phyloP scores from a whole-genome alignment of 768 basidiomycete species.

The Suillus luteus region DNA sequence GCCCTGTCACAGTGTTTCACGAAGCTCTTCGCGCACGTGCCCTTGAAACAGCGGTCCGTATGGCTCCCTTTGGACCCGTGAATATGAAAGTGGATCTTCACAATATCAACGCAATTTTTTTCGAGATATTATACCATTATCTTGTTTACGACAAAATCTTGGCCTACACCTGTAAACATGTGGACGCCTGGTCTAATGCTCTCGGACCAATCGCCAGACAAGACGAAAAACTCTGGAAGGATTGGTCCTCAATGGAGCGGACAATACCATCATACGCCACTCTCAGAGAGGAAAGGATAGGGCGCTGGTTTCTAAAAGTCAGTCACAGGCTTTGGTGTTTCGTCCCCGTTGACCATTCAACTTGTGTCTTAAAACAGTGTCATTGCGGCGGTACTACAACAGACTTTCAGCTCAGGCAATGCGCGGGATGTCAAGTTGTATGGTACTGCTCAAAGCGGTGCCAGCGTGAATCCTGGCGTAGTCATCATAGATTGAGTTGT shows the following conservation, averaged over 20 bases:
- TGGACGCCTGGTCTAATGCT: background rate
- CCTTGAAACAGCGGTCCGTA: background rate
- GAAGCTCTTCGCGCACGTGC: background rate
- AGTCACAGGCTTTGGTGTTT: background rate
- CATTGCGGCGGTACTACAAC: background rate
- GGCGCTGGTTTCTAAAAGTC: background rate
- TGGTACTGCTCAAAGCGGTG: conserved; percentile 5
- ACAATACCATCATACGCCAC: background rate
- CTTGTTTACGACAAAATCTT: conserved; percentile 5
- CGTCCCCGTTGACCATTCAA: background rate
- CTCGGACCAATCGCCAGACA: background rate
- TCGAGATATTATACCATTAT: background rate
- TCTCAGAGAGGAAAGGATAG: background rate
- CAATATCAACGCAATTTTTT: background rate
- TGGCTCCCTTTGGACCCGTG: background rate
- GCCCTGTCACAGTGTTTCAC: background rate
- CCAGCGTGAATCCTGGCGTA: conserved; percentile 4
- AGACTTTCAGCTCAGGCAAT: background rate
- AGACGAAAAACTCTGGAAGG: background rate
- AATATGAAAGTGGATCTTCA: background rate
- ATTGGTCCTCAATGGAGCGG: background rate
- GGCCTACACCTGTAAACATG: conserved; percentile 1
- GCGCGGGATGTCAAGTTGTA: conserved; percentile 2
- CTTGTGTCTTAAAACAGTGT: background rate
- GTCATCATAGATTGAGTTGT: background rate